These are phyloP conservation scores for Thozetella sp. DNA, from an alignment of 495 filamentous ascomycete species.

Conservation along the genomic window DNA sequence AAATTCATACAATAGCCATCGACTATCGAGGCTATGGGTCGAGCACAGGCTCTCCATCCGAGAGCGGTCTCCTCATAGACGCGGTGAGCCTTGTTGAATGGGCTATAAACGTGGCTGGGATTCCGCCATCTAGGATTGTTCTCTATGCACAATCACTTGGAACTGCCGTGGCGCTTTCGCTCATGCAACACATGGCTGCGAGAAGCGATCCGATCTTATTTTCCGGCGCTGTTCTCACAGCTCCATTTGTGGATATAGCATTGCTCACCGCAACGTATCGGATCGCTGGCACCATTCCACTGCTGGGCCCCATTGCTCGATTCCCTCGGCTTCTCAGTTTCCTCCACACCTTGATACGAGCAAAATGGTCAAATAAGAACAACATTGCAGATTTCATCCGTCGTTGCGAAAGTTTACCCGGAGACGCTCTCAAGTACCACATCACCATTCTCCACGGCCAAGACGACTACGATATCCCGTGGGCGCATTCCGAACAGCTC, in stretches of 20 bases:
- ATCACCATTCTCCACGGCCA: conserved; percentile 58
- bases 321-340: conserved; percentile 23
- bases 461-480: conserved; percentile 65
- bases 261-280: conserved; percentile 66
- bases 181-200: conserved; percentile 39
- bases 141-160: conserved; percentile 73
- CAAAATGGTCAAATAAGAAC: conserved; percentile 23
- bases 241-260: conserved; percentile 65
- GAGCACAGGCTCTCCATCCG: conserved; percentile 68
- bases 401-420: conserved; percentile 18
- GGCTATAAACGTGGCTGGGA: conserved; percentile 25
- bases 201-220: conserved; percentile 25
- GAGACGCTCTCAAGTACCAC: conserved; percentile 39
- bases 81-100: conserved; percentile 35
- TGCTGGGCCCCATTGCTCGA: conserved; percentile 62
- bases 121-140: conserved; percentile 64
- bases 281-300: conserved; percentile 64
- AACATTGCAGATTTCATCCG: conserved; percentile 18
- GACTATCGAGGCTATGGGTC: conserved; percentile 78
- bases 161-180: conserved; percentile 67
- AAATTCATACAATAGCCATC: conserved; percentile 67
- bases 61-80: conserved; percentile 70
- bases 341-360: conserved; percentile 12
- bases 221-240: conserved; percentile 62
- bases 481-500: conserved; percentile 47